Evolutionary conservation across 768 basidiomycete species (phyloP).

Genomic region (Pleurotus salmoneostramineus): DNA sequence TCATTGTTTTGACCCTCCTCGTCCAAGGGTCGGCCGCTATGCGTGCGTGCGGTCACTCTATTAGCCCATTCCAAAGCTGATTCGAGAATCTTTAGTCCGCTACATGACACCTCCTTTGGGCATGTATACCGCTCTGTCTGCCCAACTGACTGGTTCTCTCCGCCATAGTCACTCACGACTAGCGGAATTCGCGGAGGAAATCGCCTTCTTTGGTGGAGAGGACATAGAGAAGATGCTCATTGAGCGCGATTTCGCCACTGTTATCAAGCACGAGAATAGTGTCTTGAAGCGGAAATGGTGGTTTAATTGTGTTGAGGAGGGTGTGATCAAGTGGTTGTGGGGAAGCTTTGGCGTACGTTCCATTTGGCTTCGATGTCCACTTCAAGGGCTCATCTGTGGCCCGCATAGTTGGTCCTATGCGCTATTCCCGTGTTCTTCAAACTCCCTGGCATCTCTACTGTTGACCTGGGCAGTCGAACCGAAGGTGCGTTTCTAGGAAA

Average conservation of each 20-base stretch:
- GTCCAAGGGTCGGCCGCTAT: constrained; percentile 83
- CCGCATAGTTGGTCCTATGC: constrained; percentile 70
- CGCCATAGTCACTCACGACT: constrained; percentile 91
- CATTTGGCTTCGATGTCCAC: neutral
- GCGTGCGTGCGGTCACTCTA: constrained; percentile 42
- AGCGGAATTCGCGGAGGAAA: constrained; percentile 84
- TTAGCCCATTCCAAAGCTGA: neutral
- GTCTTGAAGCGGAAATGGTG: constrained; percentile 80
- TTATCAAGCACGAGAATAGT: constrained; percentile 82
- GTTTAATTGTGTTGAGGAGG: constrained; percentile 92
- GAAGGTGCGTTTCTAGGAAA: constrained; percentile 55
- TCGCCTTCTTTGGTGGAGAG: constrained; percentile 87
- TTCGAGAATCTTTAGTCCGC: constrained; percentile 55
- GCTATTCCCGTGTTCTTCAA: constrained; percentile 93
- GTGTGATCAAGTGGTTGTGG: constrained; percentile 96
- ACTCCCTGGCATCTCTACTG: constrained; percentile 59
- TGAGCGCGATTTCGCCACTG: constrained; percentile 81
- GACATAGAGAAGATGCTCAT: constrained; percentile 87
- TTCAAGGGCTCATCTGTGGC: constrained; percentile 4
- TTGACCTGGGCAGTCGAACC: constrained; percentile 83
- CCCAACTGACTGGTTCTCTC: constrained; percentile 83
- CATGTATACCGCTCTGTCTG: constrained; percentile 82
- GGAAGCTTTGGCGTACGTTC: constrained; percentile 82
- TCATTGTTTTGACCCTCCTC: constrained; percentile 75
- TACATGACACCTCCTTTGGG: constrained; percentile 91